phyloP scores from a whole-genome alignment of 148 eudicot genomes.

The Vaccinium macrocarpon region DNA sequence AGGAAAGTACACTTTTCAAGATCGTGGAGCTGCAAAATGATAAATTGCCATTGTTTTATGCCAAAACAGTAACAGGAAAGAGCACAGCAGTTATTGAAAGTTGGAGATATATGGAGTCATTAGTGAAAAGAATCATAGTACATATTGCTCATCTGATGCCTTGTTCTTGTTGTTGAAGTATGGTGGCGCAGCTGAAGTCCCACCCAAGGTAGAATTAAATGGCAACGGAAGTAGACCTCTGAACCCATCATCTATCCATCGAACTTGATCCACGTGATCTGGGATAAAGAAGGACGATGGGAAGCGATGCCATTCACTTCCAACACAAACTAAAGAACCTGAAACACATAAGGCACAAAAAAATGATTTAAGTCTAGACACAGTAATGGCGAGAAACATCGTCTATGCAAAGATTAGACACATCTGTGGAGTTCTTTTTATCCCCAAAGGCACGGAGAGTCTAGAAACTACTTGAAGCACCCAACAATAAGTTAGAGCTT shows the following conservation, averaged over 20 bases:
- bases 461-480: neutral
- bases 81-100: neutral
- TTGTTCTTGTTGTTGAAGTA: slow-evolving; percentile 94
- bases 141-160: slow-evolving; percentile 86
- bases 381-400: neutral
- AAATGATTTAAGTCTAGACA: neutral
- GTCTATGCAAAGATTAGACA: neutral
- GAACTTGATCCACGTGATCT: slow-evolving; percentile 72
- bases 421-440: neutral
- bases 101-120: neutral
- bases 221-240: slow-evolving; percentile 93
- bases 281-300: slow-evolving; percentile 98
- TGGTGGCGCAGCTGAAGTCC: slow-evolving; percentile 85
- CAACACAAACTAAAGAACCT: slow-evolving; percentile 94
- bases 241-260: slow-evolving; percentile 97
- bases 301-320: slow-evolving; percentile 97
- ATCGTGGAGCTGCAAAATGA: slow-evolving; percentile 63
- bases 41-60: neutral
- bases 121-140: slow-evolving; percentile 31
- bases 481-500: neutral
- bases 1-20: slow-evolving; percentile 81
- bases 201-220: slow-evolving; percentile 87
- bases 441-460: neutral
- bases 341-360: slow-evolving; percentile 10
- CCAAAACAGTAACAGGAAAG: neutral